Evolutionary conservation across 2,329 filamentous ascomycete genomes (phyloP).

Genomic region (Teratosphaeria epicoccoides): DNA sequence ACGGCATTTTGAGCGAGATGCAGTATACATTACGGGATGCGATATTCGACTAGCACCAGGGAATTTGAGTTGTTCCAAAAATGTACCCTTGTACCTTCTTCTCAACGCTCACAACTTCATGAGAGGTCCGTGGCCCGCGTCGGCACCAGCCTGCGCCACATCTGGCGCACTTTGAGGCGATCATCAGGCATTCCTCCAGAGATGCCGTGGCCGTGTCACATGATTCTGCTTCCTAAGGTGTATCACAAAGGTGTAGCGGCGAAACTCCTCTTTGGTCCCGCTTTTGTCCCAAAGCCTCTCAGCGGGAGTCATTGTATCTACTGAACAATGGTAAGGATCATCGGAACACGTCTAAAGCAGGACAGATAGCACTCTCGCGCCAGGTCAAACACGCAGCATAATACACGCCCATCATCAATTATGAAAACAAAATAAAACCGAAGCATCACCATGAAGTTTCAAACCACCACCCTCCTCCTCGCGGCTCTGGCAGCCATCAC

Average conservation of each 20-base stretch:
- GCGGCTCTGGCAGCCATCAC: neutral
- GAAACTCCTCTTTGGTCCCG: neutral
- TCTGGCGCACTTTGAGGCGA: neutral
- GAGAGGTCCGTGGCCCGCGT: neutral
- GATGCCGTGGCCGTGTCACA: no score
- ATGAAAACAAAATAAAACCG: neutral
- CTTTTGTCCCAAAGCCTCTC: neutral
- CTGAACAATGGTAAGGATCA: neutral
- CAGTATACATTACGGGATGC: no score
- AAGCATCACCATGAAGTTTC: neutral
- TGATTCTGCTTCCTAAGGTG: neutral
- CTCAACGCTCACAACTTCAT: no score
- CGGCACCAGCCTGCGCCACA: neutral
- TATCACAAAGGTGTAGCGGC: neutral
- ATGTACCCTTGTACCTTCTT: no score
- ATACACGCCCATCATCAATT: neutral
- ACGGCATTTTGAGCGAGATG: no score
- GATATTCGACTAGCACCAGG: no score
- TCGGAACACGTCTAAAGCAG: neutral
- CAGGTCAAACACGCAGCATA: neutral
- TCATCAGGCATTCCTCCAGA: neutral
- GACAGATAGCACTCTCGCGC: neutral
- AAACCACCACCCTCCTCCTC: neutral
- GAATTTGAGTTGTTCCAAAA: no score
- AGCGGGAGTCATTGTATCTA: neutral